A percentile compares a stretch with the other conserved stretches of the same genome.
Conservation (phyloP, 2,329 filamentous ascomycete species). For the Trichoderma lentiforme region DNA sequence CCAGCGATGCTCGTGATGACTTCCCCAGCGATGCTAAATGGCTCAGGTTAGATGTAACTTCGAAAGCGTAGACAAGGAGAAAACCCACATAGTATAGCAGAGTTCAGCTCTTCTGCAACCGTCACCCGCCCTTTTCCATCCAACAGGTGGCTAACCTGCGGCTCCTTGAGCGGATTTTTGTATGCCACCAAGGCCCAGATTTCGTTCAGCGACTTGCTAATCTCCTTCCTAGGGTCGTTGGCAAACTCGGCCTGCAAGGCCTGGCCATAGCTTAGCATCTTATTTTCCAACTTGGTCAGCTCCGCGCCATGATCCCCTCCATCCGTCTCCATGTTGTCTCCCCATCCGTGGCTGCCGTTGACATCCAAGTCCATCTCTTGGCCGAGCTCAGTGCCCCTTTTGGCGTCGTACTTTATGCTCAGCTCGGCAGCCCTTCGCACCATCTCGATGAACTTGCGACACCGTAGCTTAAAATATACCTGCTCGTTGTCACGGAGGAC, state of each 20-base stretch:
- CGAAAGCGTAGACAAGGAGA: neutral
- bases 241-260: constrained; percentile 74
- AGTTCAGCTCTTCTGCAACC: constrained; percentile 91
- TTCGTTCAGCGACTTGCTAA: constrained; percentile 71
- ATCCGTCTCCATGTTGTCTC: constrained; percentile 55
- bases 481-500: constrained; percentile 78
- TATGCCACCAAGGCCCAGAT: constrained; percentile 90
- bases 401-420: constrained; percentile 45
- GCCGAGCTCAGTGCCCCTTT: constrained; percentile 43
- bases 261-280: constrained; percentile 77
- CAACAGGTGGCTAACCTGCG: constrained; percentile 72
- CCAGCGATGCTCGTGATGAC: constrained; percentile 79
- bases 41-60: constrained; percentile 22
- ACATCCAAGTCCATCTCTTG: constrained; percentile 57
- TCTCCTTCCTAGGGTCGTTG: constrained; percentile 65
- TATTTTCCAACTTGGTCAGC: constrained; percentile 53
- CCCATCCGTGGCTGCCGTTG: constrained; percentile 40
- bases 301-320: constrained; percentile 37
- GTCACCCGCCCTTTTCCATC: constrained; percentile 69
- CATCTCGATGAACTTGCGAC: constrained; percentile 94
- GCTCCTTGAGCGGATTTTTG: constrained; percentile 70
- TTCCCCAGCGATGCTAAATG: constrained; percentile 79
- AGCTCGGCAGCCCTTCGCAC: constrained; percentile 71
- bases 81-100: constrained; percentile 78
- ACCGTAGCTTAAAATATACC: constrained; percentile 83